Evolutionary conservation across 352 stramenopile genomes (phyloP), one percentile per base, ranked within the genome.

Genomic region (Phytophthora litchii): DNA sequence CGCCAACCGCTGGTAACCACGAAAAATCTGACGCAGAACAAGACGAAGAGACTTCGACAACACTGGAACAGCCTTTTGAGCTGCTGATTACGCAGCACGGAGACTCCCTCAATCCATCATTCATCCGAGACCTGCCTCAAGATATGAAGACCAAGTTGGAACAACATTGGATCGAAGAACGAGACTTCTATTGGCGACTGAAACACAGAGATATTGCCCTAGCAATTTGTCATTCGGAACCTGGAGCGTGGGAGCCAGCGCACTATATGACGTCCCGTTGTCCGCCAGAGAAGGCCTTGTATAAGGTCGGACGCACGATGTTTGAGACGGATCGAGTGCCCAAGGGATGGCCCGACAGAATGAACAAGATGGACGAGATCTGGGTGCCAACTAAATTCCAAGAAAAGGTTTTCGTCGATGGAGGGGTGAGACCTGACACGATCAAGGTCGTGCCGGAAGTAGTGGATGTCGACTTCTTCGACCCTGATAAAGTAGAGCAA

Each of bases 321-420:
- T 98, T 98, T 54, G 94, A 98, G 73, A 98, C 92, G 34, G 93
- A 98, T 62, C 80, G 93, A 54, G 71, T 98, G 45, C 92, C 93
- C 6, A 76, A 63, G n/a, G 93, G 91, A 20, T 98, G 93, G 92
- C 34, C 73, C 3, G 65, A 88, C 13, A 76, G 92, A 43, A 92
- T 98, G 78, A 92, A 96, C 54, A 62, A 69, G 10, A 96, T 98
- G 88, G 83, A 98, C 67, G 91, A 98, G 75, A 91, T 97, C 41
- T 98, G 91, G 90, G 92, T 98, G 14, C 92, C 92, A 7, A 97
- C 89, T 3, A 79, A 74, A 38, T 97, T 97, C 52, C 79, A 94
- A 32, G 64, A 88, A 20, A 70, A 86, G 48, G 62, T 94, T 23
- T 95, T 95, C 58, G 58, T 80, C 0, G 72, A 83, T 25, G 78